These are phyloP conservation scores for Sporisorium graminicola DNA, from an alignment of 1,284 basidiomycete genomes.

Conservation along the genomic window DNA sequence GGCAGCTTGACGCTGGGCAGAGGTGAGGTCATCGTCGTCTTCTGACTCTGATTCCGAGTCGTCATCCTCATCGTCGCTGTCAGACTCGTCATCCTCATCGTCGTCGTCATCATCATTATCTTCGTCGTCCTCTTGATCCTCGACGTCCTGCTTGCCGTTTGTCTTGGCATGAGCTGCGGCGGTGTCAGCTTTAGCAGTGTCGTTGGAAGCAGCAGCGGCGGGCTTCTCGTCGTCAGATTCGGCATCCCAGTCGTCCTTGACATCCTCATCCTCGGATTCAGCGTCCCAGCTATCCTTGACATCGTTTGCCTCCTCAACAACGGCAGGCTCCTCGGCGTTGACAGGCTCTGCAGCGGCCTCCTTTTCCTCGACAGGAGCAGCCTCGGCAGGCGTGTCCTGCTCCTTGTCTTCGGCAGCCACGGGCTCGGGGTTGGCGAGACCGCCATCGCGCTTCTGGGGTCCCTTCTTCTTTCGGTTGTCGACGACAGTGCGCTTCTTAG, in stretches of 20 bases:
- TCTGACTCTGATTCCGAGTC: constrained; percentile 71
- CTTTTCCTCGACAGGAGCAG: constrained; percentile 13
- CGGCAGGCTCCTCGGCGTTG: constrained; percentile 65
- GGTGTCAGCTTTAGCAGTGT: constrained; percentile 30
- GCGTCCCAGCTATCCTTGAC: constrained; percentile 49
- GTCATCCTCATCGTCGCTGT: constrained; percentile 73
- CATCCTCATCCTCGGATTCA: constrained; percentile 64
- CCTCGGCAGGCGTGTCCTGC: constrained; percentile 13
- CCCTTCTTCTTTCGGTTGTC: constrained; percentile 86
- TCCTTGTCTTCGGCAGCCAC: constrained; percentile 29
- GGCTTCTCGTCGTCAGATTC: constrained; percentile 75
- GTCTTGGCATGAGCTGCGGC: constrained; percentile 39
- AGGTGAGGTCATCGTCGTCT: constrained; percentile 69
- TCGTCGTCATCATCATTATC: constrained; percentile 41
- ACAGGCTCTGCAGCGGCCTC: constrained; percentile 65
- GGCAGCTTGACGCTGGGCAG: constrained; percentile 75
- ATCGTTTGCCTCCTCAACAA: constrained; percentile 59
- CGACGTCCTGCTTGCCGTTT: constrained; percentile 20
- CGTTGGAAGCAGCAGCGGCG: constrained; percentile 18
- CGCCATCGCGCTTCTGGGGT: constrained; percentile 72
- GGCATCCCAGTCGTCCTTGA: constrained; percentile 70
- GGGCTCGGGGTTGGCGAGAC: constrained; percentile 50
- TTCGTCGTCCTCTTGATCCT: constrained; percentile 14
- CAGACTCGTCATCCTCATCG: constrained; percentile 71
- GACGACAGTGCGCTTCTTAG: constrained; percentile 76